Evolutionary conservation across 441 rosid genomes (phyloP).

Genomic region (Syzygium syzygioides): DNA sequence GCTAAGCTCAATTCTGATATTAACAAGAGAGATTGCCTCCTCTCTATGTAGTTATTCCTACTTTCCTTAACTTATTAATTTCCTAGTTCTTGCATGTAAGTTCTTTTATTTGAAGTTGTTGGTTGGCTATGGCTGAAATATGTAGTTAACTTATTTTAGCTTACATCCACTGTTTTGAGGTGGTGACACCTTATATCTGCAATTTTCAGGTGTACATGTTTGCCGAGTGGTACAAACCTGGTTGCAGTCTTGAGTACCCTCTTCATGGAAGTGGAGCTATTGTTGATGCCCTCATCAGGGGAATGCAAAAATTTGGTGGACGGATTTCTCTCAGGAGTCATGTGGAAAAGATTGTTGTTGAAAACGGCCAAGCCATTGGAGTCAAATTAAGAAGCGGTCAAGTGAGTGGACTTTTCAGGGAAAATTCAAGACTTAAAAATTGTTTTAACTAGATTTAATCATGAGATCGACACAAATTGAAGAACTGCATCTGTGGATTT

Average conservation of each 20-base stretch:
- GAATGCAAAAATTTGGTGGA: slow-evolving; percentile 83
- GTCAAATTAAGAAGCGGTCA: slow-evolving; percentile 80
- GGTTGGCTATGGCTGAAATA: neutral
- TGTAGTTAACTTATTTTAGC: neutral
- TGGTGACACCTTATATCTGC: neutral
- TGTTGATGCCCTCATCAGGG: slow-evolving; percentile 77
- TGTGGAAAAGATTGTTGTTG: slow-evolving; percentile 67
- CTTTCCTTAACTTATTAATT: neutral
- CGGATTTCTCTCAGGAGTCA: slow-evolving; percentile 66
- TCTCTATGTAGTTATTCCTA: neutral
- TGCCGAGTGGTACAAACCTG: slow-evolving; percentile 96
- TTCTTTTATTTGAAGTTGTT: neutral
- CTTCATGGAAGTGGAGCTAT: slow-evolving; percentile 81
- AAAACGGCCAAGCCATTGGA: slow-evolving; percentile 71
- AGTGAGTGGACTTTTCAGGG: slow-evolving; percentile 33
- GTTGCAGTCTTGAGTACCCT: slow-evolving; percentile 81
- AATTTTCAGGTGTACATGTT: slow-evolving; percentile 78
- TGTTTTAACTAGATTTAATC: neutral
- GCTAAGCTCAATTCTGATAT: neutral
- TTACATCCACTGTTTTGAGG: neutral
- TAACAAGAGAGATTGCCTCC: neutral
- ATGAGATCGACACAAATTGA: neutral
- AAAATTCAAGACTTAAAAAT: neutral
- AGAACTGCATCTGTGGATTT: neutral
- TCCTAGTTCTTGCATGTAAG: neutral